These are phyloP conservation scores for Hericium coralloides DNA, from an alignment of 768 basidiomycete genomes.

Conservation along the genomic window DNA sequence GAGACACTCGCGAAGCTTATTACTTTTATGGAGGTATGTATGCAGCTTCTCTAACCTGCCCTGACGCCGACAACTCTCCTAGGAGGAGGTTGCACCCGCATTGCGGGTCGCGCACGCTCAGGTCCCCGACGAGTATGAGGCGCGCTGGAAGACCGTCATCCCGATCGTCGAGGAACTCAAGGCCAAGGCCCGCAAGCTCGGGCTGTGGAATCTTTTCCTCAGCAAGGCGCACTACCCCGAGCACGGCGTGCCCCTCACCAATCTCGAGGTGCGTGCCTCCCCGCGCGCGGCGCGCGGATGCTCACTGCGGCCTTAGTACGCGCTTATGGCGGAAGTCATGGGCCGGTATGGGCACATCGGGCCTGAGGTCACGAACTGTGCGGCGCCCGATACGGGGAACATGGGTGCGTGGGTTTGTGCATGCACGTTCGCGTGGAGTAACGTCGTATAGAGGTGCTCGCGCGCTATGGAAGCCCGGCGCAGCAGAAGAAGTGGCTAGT, in stretches of 20 bases:
- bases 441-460: conserved; percentile 74
- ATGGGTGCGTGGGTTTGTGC: conserved; percentile 57
- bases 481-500: conserved; percentile 89
- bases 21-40: conserved; percentile 68
- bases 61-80: background rate
- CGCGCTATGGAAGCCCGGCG: conserved; percentile 83
- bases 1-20: conserved; percentile 79
- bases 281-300: background rate
- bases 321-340: conserved; percentile 93
- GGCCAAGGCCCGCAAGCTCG: conserved; percentile 74
- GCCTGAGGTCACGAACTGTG: conserved; percentile 85
- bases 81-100: conserved; percentile 89
- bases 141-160: conserved; percentile 80
- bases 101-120: conserved; percentile 70
- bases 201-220: conserved; percentile 96
- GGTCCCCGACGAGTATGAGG: conserved; percentile 61
- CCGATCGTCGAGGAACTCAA: conserved; percentile 81
- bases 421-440: background rate
- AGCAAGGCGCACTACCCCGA: conserved; percentile 91
- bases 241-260: conserved; percentile 82
- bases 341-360: conserved; percentile 78
- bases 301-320: conserved; percentile 49
- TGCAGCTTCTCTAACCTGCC: background rate
- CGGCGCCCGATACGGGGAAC: conserved; percentile 96
- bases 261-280: conserved; percentile 65